Conservation (phyloP, 768 basidiomycete species). For the Nidularia sp. region DNA sequence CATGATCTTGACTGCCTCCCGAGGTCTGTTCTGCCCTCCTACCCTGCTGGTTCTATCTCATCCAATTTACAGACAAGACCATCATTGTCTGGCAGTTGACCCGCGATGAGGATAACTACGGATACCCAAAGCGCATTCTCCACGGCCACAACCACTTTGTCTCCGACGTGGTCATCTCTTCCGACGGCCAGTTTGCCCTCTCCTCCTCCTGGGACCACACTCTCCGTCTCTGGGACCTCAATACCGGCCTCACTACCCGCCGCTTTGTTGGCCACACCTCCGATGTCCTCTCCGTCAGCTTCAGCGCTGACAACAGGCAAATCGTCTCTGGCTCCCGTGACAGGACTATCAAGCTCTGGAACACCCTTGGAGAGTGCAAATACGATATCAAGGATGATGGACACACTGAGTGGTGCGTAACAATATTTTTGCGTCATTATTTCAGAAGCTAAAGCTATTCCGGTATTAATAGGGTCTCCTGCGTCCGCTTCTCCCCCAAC, state of each 20-base stretch:
- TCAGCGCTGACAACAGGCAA: conserved; percentile 99
- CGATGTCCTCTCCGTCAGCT: conserved; percentile 98
- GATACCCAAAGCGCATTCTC: conserved; percentile 95
- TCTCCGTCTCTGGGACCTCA: conserved; percentile 98
- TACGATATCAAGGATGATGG: conserved; percentile 99
- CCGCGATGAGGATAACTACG: conserved; percentile 86
- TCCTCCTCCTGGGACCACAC: conserved; percentile 99
- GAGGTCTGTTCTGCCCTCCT: conserved; percentile 54
- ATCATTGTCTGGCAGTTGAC: conserved; percentile 99
- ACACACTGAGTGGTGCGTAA: conserved; percentile 84
- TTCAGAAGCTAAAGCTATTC: too few relatives aligned
- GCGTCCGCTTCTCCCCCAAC: conserved; percentile 99
- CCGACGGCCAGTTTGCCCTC: conserved; percentile 98
- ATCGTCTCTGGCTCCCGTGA: conserved; percentile 99
- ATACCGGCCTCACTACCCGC: conserved; percentile 94
- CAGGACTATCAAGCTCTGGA: conserved; percentile 98
- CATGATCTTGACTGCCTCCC: conserved; percentile 97
- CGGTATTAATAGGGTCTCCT: conserved; percentile 88
- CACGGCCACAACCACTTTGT: conserved; percentile 99
- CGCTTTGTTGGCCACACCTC: conserved; percentile 97
- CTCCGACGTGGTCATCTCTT: conserved; percentile 97
- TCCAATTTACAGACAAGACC: conserved; percentile 79
- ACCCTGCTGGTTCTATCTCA: conserved; percentile 14
- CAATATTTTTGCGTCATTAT: conserved; percentile 12
- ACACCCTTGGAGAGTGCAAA: conserved; percentile 99